Percentiles rank a stretch among this genome's conserved stretches.
These are phyloP conservation scores for Russula abietina DNA, from an alignment of 768 basidiomycete species.

Conservation along the genomic window DNA sequence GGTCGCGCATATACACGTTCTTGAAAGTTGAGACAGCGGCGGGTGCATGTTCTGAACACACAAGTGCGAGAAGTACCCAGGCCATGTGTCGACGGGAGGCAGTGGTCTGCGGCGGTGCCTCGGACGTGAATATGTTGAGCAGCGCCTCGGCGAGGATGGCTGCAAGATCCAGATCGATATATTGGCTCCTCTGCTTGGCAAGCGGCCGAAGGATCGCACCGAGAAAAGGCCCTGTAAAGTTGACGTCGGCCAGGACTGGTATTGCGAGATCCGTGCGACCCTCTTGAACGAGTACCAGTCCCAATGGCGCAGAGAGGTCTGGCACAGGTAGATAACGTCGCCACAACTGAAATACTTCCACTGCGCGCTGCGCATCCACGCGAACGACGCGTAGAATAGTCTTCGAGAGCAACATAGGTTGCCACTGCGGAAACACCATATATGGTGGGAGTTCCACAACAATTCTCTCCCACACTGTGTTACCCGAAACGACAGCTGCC, in stretches of 20 bases:
- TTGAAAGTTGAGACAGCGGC: constrained; percentile 38
- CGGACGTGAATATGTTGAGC: constrained; percentile 33
- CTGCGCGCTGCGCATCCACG: constrained; percentile 18
- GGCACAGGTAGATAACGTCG: constrained; percentile 18
- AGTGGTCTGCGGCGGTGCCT: constrained; percentile 37
- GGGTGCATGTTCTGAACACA: constrained; percentile 33
- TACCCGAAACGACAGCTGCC: constrained; percentile 16
- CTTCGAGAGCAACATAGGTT: constrained; percentile 16
- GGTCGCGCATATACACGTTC: constrained; percentile 33
- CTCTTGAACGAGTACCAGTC: constrained; percentile 17
- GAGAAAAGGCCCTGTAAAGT: constrained; percentile 27
- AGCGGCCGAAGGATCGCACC: constrained; percentile 29
- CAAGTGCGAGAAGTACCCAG: constrained; percentile 35
- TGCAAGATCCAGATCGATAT: constrained; percentile 20
- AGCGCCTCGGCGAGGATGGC: constrained; percentile 27
- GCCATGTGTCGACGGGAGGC: constrained; percentile 36
- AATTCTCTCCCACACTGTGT: constrained; percentile 21
- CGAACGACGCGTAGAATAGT: constrained; percentile 15
- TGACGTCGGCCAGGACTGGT: constrained; percentile 7
- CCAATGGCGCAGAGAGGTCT: constrained; percentile 9
- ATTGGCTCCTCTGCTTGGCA: constrained; percentile 12
- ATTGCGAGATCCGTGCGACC: constrained; percentile 20
- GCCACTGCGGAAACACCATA: constrained; percentile 22
- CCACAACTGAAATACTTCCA: constrained; percentile 19
- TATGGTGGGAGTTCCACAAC: constrained; percentile 22